These are phyloP conservation scores for Trypanosoma cruzi DNA, from an alignment of 208 protist genomes.

Conservation along the genomic window DNA sequence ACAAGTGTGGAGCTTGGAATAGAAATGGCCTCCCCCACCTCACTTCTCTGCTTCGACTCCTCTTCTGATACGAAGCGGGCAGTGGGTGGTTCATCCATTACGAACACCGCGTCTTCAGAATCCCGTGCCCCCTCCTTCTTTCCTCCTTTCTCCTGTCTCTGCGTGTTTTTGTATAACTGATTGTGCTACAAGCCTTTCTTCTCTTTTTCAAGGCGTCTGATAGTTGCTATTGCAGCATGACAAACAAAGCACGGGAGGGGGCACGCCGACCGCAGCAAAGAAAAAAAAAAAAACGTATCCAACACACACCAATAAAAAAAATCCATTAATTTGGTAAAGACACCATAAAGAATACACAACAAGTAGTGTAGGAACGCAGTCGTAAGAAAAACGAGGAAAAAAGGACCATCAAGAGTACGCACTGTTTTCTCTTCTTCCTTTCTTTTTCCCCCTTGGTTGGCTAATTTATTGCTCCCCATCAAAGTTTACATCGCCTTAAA, in stretches of 20 bases:
- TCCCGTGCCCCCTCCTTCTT: not conserved
- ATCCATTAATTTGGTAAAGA: too few species aligned
- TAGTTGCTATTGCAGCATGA: not conserved
- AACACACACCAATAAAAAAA: too few species aligned
- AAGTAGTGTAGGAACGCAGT: too few species aligned
- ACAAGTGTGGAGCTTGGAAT: constrained; percentile 39
- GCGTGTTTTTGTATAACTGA: not conserved
- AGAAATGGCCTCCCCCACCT: constrained; percentile 15
- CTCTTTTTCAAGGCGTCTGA: not conserved
- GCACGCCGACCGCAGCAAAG: too few species aligned
- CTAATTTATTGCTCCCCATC: too few species aligned
- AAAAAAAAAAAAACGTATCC: too few species aligned
- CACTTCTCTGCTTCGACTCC: not conserved
- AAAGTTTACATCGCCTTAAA: not conserved
- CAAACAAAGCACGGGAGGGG: too few species aligned
- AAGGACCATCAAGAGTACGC: too few species aligned
- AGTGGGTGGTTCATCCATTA: not conserved
- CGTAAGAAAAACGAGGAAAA: too few species aligned
- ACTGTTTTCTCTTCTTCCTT: constrained; percentile 16
- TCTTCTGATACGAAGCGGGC: not conserved
- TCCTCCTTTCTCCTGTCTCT: not conserved
- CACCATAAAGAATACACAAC: too few species aligned
- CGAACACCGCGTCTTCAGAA: not conserved
- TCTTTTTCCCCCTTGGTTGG: not conserved
- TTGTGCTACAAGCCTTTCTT: not conserved